A percentile compares a stretch with the other conserved stretches of the same genome.
phyloP scores from a whole-genome alignment of 805 yeast genomes.

The Hanseniaspora valbyensis region DNA sequence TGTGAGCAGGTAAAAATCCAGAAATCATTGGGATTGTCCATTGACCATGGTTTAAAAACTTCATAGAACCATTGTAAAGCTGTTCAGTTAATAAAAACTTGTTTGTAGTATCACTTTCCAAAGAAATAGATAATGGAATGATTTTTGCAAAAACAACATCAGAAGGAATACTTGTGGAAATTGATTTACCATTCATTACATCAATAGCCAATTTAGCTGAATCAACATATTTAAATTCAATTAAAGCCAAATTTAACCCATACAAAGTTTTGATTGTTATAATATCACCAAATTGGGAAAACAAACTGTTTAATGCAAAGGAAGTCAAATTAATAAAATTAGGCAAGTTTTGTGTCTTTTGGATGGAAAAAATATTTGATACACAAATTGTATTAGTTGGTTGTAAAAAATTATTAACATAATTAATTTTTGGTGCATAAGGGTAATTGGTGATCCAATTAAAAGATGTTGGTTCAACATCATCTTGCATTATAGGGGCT shows the following conservation, averaged over 20 bases:
- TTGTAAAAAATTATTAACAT: constrained; percentile 58
- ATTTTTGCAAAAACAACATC: constrained; percentile 78
- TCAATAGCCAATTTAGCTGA: constrained; percentile 72
- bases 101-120: constrained; percentile 12
- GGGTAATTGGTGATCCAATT: constrained; percentile 63
- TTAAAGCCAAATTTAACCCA: constrained; percentile 43
- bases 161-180: constrained; percentile 58
- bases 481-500: constrained; percentile 39
- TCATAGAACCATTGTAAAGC: constrained; percentile 27
- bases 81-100: constrained; percentile 27
- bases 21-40: constrained; percentile 27
- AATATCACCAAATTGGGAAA: constrained; percentile 52
- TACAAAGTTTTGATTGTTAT: constrained; percentile 50
- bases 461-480: constrained; percentile 47
- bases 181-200: constrained; percentile 67
- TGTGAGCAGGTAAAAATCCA: constrained; percentile 13
- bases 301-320: constrained; percentile 46
- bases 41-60: constrained; percentile 28
- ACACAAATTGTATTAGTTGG: constrained; percentile 61
- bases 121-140: constrained; percentile 23
- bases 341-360: constrained; percentile 28
- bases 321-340: constrained; percentile 36
- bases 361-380: constrained; percentile 47
- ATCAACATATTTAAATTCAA: constrained; percentile 62
- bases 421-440: constrained; percentile 61